These are phyloP conservation scores for Nakazawaea ernobii DNA, from an alignment of 805 yeast genomes.

Conservation along the genomic window DNA sequence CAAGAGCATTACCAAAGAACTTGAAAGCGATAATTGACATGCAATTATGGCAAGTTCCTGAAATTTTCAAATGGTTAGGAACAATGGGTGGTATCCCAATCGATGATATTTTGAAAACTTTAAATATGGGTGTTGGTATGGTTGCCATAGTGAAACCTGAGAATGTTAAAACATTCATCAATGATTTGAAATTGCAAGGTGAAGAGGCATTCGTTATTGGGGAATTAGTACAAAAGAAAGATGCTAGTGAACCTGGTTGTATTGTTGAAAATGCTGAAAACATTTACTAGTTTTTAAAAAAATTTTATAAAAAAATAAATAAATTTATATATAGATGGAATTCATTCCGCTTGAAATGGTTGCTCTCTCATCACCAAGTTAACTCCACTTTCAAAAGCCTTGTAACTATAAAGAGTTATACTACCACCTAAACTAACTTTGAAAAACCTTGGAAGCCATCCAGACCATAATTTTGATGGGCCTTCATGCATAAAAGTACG, in stretches of 20 bases:
- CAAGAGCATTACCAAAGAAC: conserved; percentile 82
- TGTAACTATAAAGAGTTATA: conserved; percentile 60
- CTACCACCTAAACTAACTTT: conserved; percentile 71
- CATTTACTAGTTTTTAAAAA: conserved; percentile 29
- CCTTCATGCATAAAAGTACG: conserved; percentile 44
- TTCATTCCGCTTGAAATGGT: conserved; percentile 22
- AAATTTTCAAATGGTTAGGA: conserved; percentile 92
- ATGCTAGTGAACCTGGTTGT: conserved; percentile 52
- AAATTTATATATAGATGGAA: neutral
- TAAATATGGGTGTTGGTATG: conserved; percentile 97
- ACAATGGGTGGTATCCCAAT: conserved; percentile 85
- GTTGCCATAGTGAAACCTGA: conserved; percentile 72
- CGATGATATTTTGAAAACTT: conserved; percentile 79
- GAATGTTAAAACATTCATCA: conserved; percentile 53
- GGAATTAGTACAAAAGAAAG: conserved; percentile 41
- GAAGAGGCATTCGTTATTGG: conserved; percentile 77
- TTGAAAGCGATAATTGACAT: conserved; percentile 80
- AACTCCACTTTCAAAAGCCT: conserved; percentile 44
- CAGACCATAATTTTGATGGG: conserved; percentile 44
- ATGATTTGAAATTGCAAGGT: conserved; percentile 53
- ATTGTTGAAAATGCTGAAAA: conserved; percentile 45
- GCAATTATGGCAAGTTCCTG: conserved; percentile 76
- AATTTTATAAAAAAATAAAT: neutral
- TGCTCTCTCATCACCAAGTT: conserved; percentile 29
- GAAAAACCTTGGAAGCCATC: conserved; percentile 61